Evolutionary conservation across 495 filamentous ascomycete species (phyloP), one percentile per base, ranked within the genome.

Genomic region (Trichoderma gamsii): DNA sequence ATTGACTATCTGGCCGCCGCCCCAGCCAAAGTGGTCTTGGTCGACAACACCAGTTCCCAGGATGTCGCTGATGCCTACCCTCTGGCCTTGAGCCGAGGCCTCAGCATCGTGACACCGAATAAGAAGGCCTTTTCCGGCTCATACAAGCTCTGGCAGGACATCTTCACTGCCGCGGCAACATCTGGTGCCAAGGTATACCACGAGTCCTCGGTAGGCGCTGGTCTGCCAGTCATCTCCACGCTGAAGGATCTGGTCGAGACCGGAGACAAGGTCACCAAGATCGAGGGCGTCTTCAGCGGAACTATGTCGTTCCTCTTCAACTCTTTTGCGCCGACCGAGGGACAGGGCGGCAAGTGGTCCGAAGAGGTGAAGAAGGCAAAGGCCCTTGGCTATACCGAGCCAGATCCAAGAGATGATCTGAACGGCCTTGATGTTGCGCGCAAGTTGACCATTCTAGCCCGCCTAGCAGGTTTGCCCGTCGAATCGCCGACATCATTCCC

Each of bases 261-360:
- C 0, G 95, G 95, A 23, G 95, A 98, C 74, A 81, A 91, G 73
- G 88, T 97, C 1, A 87, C 81, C 67, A 90, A 86, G 75, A 96
- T 99, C 69, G 94, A 97, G 82, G 95, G 94, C 68, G 92, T 99
- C 15, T 97, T 98, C 80, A 94, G 90, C 63, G 95, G 95, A 67
- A 97, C 95, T 6, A 92, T 98, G 83, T 92, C 89, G 46, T 98
- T 96, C 85, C 83, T 97, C 15, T 99, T 99, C 84, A 97, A 98
- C 81, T 91, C 84, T 61, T 97, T 97, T 72, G 90, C 91, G 49
- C 92, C 92, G 0, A 85, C 87, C 2, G 82, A 83, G n/a, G 88
- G 88, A 21, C 75, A 80, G 25, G 84, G 86, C 32, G 88, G 88
- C 5, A 88, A 89, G 73, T 99, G 94, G 87, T 93, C 91, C 59